Evolutionary conservation across 106 monocot species (phyloP), one percentile per base, ranked within the genome.

Genomic region (Acorus calamus): DNA sequence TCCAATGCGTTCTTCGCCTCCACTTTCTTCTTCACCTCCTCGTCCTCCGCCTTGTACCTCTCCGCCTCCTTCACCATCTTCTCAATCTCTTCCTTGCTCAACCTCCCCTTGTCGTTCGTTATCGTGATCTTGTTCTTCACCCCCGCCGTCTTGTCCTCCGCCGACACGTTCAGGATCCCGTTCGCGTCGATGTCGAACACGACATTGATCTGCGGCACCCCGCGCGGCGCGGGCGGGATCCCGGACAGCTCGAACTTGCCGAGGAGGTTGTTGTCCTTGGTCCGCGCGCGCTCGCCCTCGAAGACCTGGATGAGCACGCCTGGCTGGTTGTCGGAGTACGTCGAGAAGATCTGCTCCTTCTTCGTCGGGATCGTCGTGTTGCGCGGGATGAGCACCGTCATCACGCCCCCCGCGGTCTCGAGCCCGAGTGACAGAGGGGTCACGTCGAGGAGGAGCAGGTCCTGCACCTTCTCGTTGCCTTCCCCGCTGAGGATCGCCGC

Each of bases 341-440:
- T 64, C 4, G 71, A 64, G 63, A 72, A 72, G 43, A 63, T 55
- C 63, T 72, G 63, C 63, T 64, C 73, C 64, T 79, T 74, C 69
- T 79, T 79, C 44, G 79, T 79, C 7, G 79, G 74, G 14, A 79
- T 78, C n/a, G 78, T 73, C 14, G 78, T 78, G 78, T 74, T 79
- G 44, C 79, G 45, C 4, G 68, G 74, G 43, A 80, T 76, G 3
- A 80, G 28, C 6, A 64, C 42, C 8, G 76, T 76, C 75, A 80
- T 76, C 2, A 72, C 63, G 1, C 76, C 71, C 11, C 80, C 76
- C 5, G 67, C 72, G 4, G 70, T 76, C 12, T 63, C 79, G 6
- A 74, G 64, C 42, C 79, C 79, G 49, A 74, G 79, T 13, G 63
- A 64, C 5, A 79, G 69, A 3, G 80, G 80, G 2, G 80, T 71